phyloP scores from a whole-genome alignment of 352 stramenopile genomes.

The Ochromonadaceae sp. region DNA sequence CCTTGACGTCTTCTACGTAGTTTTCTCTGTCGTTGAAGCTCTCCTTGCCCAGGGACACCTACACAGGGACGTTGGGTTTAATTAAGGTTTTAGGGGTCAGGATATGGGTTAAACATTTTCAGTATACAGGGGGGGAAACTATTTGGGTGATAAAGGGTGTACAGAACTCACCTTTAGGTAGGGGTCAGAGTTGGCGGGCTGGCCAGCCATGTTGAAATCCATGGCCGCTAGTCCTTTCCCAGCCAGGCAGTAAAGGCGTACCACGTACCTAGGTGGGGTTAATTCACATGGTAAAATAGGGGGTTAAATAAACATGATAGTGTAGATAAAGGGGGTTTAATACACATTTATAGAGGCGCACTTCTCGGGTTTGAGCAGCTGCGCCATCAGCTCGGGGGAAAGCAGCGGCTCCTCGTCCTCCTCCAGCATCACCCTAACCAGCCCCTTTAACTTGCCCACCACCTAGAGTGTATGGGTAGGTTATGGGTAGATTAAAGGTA shows the following conservation, averaged over 20 bases:
- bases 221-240: slow-evolving; percentile 55
- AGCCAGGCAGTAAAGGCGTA: slow-evolving; percentile 65
- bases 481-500: too few species aligned
- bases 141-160: too few species aligned
- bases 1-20: slow-evolving; percentile 51
- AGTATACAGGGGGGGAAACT: too few species aligned
- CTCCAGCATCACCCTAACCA: slow-evolving; percentile 55
- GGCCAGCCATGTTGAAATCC: slow-evolving; percentile 55
- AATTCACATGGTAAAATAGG: slow-evolving; percentile 36
- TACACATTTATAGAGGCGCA: slow-evolving; percentile 42
- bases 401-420: slow-evolving; percentile 32
- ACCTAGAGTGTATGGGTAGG: slow-evolving; percentile 23
- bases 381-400: slow-evolving; percentile 19
- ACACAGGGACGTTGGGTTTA: too few species aligned
- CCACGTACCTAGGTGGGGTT: slow-evolving; percentile 50
- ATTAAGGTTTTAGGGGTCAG: too few species aligned
- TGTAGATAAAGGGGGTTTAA: slow-evolving; percentile 21
- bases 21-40: slow-evolving; percentile 61
- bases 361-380: slow-evolving; percentile 37
- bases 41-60: slow-evolving; percentile 53
- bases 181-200: slow-evolving; percentile 47
- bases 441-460: slow-evolving; percentile 66
- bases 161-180: too few species aligned
- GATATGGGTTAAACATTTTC: too few species aligned
- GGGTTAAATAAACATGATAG: too few species aligned